phyloP scores from a whole-genome alignment of 2,329 filamentous ascomycete species.

The Alternaria ethzedia region DNA sequence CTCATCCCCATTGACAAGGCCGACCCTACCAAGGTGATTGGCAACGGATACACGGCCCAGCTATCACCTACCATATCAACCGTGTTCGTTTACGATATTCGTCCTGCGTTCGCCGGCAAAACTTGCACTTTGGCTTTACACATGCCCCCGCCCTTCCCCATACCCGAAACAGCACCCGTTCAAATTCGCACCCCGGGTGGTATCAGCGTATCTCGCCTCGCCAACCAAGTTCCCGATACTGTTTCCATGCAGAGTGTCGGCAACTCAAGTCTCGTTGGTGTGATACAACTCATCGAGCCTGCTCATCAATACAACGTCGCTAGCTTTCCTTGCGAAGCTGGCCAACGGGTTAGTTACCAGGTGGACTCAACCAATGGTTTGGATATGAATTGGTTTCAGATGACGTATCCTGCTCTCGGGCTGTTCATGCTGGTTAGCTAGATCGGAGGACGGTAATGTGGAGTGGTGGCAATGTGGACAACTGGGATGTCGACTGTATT shows the following conservation, averaged over 20 bases:
- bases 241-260: background rate
- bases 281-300: slow-evolving; percentile 14
- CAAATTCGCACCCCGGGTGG: slow-evolving; percentile 41
- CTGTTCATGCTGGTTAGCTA: slow-evolving; percentile 28
- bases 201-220: slow-evolving; percentile 38
- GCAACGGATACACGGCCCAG: slow-evolving; percentile 49
- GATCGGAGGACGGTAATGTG: background rate
- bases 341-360: slow-evolving; percentile 30
- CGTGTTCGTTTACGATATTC: slow-evolving; percentile 58
- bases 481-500: background rate
- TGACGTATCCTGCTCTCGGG: slow-evolving; percentile 27
- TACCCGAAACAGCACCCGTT: slow-evolving; percentile 38
- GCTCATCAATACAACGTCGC: slow-evolving; percentile 29
- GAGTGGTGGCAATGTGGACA: background rate
- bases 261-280: slow-evolving; percentile 14
- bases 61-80: slow-evolving; percentile 49
- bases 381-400: slow-evolving; percentile 38
- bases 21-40: slow-evolving; percentile 49
- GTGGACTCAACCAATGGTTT: slow-evolving; percentile 31
- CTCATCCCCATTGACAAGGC: slow-evolving; percentile 47
- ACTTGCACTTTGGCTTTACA: slow-evolving; percentile 58
- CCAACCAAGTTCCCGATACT: background rate
- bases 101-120: slow-evolving; percentile 46
- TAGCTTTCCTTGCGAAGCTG: slow-evolving; percentile 33
- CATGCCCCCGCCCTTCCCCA: slow-evolving; percentile 49